Conservation (phyloP, 495 filamentous ascomycete genomes). For the Staphylotrichum longicolle region DNA sequence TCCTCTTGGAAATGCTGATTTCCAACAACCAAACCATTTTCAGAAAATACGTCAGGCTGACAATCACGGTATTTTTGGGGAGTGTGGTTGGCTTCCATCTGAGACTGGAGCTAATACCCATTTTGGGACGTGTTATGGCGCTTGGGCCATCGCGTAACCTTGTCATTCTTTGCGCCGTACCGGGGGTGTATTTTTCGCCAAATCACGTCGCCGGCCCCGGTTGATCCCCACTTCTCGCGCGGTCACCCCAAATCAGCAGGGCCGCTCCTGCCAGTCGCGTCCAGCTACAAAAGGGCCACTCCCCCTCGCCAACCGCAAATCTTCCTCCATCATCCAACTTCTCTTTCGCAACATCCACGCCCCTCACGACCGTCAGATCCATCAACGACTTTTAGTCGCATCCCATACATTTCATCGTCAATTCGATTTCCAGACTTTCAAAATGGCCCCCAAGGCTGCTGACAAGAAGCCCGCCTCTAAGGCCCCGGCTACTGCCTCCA, state of each 20-base stretch:
- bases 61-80: background rate
- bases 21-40: background rate
- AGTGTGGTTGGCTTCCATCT: no score
- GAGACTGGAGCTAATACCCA: constrained; percentile 10
- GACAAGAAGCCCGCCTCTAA: constrained; percentile 99
- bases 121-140: constrained; percentile 37
- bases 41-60: background rate
- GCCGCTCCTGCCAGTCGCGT: constrained; percentile 43
- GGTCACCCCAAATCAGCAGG: constrained; percentile 34
- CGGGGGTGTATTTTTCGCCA: constrained; percentile 34
- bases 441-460: constrained; percentile 92
- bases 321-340: constrained; percentile 47
- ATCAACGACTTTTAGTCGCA: constrained; percentile 40
- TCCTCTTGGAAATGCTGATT: constrained; percentile 2
- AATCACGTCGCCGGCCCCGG: constrained; percentile 30
- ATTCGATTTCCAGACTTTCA: constrained; percentile 45
- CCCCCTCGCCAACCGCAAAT: constrained; percentile 46
- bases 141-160: constrained; percentile 36
- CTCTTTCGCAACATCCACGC: constrained; percentile 41
- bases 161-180: constrained; percentile 24
- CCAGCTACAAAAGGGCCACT: constrained; percentile 52
- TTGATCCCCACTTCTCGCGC: constrained; percentile 29
- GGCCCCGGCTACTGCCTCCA: constrained; percentile 77
- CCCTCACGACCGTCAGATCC: constrained; percentile 21
- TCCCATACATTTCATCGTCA: constrained; percentile 32